These are phyloP conservation scores for Pichia eremophila DNA, from an alignment of 805 yeast genomes.

Conservation along the genomic window DNA sequence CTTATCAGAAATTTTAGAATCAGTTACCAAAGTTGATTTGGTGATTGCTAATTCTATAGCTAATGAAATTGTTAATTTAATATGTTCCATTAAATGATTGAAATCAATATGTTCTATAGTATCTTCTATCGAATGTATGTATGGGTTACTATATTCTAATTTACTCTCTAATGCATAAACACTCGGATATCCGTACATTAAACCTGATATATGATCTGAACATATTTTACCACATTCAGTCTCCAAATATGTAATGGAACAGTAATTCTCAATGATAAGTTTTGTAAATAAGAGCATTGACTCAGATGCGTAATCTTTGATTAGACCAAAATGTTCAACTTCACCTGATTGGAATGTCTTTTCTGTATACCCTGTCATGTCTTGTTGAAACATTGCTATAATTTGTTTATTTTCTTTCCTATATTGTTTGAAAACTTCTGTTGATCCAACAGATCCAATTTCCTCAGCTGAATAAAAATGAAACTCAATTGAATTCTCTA, in stretches of 20 bases:
- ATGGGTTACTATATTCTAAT: conserved; percentile 53
- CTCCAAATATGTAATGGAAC: conserved; percentile 60
- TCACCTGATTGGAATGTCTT: conserved; percentile 39
- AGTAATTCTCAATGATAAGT: conserved; percentile 49
- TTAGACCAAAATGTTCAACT: conserved; percentile 69
- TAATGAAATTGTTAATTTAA: conserved; percentile 65
- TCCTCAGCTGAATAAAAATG: conserved; percentile 96
- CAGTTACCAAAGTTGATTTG: not conserved
- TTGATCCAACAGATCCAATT: conserved; percentile 81
- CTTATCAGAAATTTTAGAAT: conserved; percentile 1
- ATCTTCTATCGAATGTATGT: conserved; percentile 70
- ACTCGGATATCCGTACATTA: conserved; percentile 75
- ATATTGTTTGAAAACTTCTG: conserved; percentile 60
- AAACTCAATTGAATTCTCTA: conserved; percentile 69
- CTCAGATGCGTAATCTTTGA: conserved; percentile 57
- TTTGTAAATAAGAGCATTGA: conserved; percentile 53
- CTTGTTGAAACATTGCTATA: conserved; percentile 85
- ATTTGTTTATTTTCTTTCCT: conserved; percentile 39
- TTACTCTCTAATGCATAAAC: conserved; percentile 75
- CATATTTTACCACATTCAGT: conserved; percentile 88
- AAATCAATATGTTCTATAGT: conserved; percentile 74
- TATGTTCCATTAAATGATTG: conserved; percentile 72
- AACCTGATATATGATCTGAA: conserved; percentile 85
- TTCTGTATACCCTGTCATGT: conserved; percentile 78
- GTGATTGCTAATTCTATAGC: conserved; percentile 52